Conservation (phyloP, 768 basidiomycete genomes). For the Podaxis mareebaensis region DNA sequence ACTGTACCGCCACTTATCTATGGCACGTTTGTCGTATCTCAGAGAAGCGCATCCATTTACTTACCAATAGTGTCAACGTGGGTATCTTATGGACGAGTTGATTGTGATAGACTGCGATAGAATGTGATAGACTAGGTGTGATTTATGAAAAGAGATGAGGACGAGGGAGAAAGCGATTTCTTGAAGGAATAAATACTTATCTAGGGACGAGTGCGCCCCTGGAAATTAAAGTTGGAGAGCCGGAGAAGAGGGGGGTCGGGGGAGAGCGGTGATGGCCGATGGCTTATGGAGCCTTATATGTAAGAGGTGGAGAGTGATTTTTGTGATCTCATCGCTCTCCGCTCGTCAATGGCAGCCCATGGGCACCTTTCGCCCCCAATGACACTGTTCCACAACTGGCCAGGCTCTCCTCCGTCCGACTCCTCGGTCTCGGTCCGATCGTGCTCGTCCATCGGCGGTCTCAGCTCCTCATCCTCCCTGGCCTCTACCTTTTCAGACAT, state of each 20-base stretch:
- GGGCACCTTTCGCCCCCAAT: not conserved
- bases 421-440: conserved; percentile 4
- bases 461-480: conserved; percentile 30
- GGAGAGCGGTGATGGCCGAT: conserved; percentile 9
- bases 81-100: not conserved
- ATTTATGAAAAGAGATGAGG: not conserved
- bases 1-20: not conserved
- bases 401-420: conserved; percentile 11
- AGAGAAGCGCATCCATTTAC: not conserved
- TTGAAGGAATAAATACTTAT: not conserved
- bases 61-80: not conserved
- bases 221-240: not conserved
- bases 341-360: not conserved
- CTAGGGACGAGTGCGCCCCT: not conserved
- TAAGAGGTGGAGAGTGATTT: not conserved
- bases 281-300: not conserved
- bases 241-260: not conserved
- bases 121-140: not conserved
- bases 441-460: not conserved
- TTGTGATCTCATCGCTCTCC: not conserved
- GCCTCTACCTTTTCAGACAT: conserved; percentile 43
- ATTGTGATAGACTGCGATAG: not conserved
- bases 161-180: not conserved
- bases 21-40: not conserved
- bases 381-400: not conserved